Evolutionary conservation across 2,329 filamentous ascomycete species (phyloP), one percentile per base, ranked within the genome.

Genomic region (Iodosphaeria phyllophila): DNA sequence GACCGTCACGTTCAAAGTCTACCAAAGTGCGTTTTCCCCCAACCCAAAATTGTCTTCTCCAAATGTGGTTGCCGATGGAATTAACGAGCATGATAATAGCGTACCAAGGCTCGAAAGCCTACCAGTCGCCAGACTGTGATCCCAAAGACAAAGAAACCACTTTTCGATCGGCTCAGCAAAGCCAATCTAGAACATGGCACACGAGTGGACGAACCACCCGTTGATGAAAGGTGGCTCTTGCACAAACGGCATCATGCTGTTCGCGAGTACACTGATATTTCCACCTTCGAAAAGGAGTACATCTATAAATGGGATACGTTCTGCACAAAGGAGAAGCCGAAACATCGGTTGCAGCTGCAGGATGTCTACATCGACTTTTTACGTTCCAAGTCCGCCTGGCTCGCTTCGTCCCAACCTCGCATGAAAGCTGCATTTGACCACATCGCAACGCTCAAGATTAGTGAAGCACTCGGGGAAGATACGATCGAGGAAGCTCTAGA

Each of bases 171-270:
- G 2, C 50, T 68, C 8, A 68, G 60, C 45, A 67, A 65, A 37
- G 52, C 55, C 6, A 47, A 46, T 6, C 48, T 71, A 13, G 48
- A 52, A 16, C 51, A 62, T 2, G 62, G 60, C 3, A 50, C 57
- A 2, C 46, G 53, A 13, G 46, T 68, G 13, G 44, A 44, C 13
- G 56, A 57, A 3, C 49, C 49, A 12, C 41, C 46, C 4, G 41
- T 43, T 3, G 59, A 67, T 36, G 55, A 56, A 28, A 45, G 48
- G 13, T 70, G 65, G 65, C 49, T 68, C 6, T 51, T 65, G 16
- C 62, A 67, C 32, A 69, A 68, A 42, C 64, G 70, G 30, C 54
- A 60, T 6, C 61, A 70, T 28, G 59, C 56, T 26, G 57, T 70
- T 27, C 50, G 54, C 15, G 65, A 70, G 32, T 69, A 64, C 35